These are phyloP conservation scores for Crinitomyces ghanaensis DNA, from an alignment of 805 yeast species.

Conservation along the genomic window DNA sequence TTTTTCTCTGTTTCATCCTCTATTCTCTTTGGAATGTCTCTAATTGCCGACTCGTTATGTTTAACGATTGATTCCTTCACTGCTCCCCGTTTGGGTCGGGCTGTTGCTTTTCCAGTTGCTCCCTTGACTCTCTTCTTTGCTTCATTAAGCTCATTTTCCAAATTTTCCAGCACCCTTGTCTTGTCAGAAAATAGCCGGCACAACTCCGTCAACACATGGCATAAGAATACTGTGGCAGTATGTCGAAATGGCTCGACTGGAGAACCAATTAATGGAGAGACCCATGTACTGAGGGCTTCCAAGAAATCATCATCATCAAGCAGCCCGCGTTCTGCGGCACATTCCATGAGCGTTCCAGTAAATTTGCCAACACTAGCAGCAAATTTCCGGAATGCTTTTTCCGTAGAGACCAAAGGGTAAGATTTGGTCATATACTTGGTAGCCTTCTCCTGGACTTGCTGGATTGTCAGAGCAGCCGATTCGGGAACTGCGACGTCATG, in stretches of 20 bases:
- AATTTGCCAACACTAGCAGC: constrained; percentile 5
- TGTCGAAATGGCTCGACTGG: constrained; percentile 60
- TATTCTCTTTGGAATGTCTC: too few relatives aligned
- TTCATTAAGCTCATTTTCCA: constrained; percentile 1
- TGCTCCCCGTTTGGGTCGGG: too few relatives aligned
- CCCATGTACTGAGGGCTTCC: constrained; percentile 45
- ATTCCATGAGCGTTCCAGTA: constrained; percentile 11
- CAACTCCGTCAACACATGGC: constrained; percentile 49
- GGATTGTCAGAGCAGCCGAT: constrained; percentile 60
- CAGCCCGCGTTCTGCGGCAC: constrained; percentile 22
- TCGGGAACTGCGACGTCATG: constrained; percentile 68
- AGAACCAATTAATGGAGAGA: constrained; percentile 59
- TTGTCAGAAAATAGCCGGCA: constrained; percentile 38
- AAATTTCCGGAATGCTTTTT: constrained; percentile 40
- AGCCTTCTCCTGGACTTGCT: constrained; percentile 54
- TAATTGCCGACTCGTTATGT: too few relatives aligned
- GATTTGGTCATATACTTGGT: constrained; percentile 53
- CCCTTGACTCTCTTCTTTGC: constrained; percentile 2
- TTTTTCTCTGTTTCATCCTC: too few relatives aligned
- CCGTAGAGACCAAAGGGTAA: constrained; percentile 50
- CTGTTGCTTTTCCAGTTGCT: too few relatives aligned
- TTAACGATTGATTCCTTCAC: too few relatives aligned
- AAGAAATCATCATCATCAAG: constrained; percentile 5
- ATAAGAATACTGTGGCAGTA: constrained; percentile 48
- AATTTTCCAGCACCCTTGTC: not conserved